phyloP scores from a whole-genome alignment of 163 green algal species.

The Chloromonas sp. region DNA sequence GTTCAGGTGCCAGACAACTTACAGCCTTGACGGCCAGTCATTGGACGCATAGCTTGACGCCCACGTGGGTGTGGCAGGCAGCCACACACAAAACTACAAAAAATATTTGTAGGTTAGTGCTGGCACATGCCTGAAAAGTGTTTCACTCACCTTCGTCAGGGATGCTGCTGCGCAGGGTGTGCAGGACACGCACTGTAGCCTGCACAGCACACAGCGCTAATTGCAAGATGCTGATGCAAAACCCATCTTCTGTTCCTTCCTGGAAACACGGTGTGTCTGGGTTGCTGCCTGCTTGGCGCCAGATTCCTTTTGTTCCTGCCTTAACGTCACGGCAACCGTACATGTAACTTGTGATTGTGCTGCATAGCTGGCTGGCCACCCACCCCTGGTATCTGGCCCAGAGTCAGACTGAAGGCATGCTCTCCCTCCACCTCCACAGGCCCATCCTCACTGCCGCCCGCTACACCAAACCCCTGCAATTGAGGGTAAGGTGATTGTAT shows the following conservation, averaged over 20 bases:
- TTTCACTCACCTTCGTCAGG: conserved; percentile 11
- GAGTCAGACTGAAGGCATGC: conserved; percentile 34
- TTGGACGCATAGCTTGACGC: no score
- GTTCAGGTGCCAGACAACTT: background rate
- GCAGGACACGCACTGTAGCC: conserved; percentile 20
- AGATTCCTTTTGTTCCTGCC: background rate
- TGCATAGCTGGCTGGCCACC: background rate
- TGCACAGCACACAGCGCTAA: conserved; percentile 1
- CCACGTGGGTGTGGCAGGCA: background rate
- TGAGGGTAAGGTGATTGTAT: background rate
- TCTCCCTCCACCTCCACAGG: conserved; percentile 39
- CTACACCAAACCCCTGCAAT: conserved; percentile 43
- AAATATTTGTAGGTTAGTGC: background rate
- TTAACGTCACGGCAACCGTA: background rate
- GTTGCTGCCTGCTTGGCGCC: background rate
- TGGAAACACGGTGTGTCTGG: background rate
- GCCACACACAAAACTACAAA: background rate
- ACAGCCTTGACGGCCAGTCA: background rate
- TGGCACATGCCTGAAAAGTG: background rate
- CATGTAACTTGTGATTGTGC: background rate
- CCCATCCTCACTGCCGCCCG: conserved; percentile 25
- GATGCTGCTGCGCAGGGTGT: conserved; percentile 31
- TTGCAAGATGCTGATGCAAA: background rate
- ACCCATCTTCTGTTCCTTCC: background rate
- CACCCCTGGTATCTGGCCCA: conserved; percentile 32